Base-by-base conservation (phyloP, 768 basidiomycete genomes). In the Pulveroboletus sp. region DNA sequence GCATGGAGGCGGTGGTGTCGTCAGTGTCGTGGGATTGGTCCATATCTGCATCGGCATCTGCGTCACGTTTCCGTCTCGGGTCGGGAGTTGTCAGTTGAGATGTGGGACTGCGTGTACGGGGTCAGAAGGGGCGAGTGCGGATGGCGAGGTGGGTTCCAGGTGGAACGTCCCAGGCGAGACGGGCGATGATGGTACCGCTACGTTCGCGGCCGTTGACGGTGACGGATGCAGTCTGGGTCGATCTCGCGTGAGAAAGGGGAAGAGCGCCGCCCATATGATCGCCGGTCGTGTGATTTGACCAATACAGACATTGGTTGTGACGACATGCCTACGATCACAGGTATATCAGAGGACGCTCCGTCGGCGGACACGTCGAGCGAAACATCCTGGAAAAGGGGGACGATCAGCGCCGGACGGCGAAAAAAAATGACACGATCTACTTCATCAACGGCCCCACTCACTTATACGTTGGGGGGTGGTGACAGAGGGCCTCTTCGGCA, bases 21-120 rank as follows among this genome's bases (percentile, higher is more conserved):
- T 68, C 69, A 17, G 63, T 61, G 45, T 71, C 69, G 40, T 63
- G 61, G 58, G 69, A 50, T 48, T 57, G 67, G 43, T 77, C 79
- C 71, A 80, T 78, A 44, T 79, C 80, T 2, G 73, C 76, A 45
- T 88, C 65, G 10, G 29, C 56, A n/a, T 67, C 86, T 22, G 75
- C 83, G 39, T 87, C 86, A 43, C 86, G 86, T 85, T 68, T 90
- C 88, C 0, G 86, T 85, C 49, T 86, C 84, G 0, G 83, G 75
- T 12, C 84, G 72, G 0, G 82, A 82, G n/a, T 73, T 77, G 27
- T 73, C 73, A 0, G 74, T 71, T 2, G 74, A 74, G 77, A 77
- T 5, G 59, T 69, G 32, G 63, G 61, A 32, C 69, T 53, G 43
- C 62, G 56, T 45, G 59, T 45, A 14, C 68, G 72, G 20, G 63